Base-by-base conservation (phyloP, 768 basidiomycete species). In the Suillus brevipes region DNA sequence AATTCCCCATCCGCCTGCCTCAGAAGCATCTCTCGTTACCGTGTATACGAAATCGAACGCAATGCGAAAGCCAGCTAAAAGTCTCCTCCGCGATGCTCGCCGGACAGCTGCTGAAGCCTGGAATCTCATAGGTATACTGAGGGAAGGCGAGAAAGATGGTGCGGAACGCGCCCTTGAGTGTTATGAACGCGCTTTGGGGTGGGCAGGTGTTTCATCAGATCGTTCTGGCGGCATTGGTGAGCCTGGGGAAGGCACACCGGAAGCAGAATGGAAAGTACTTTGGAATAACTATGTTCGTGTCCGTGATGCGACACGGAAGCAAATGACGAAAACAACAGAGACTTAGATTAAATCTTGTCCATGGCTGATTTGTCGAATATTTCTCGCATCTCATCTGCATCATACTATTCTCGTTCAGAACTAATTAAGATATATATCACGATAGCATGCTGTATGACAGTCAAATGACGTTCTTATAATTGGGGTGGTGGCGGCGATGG, bases 31-130 rank as follows among this genome's bases (percentile, higher is more conserved):
- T 10, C 78, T 88, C 47, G 73, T 84, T 25, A 66, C 80, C 3
- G 72, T 69, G 25, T 90, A 84, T 73, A 66, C 72, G 2, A 78
- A 80, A 62, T 87, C 86, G 7, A 75, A 69, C 55, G 78, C 80
- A 49, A 83, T 91, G 80, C 80, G 76, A 62, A 82, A 79, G 62
- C 84, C 85, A 8, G 89, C 91, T 34, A 75, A 71, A 52, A 79
- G 79, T 60, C 77, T 92, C 18, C 80, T 92, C 61, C 85, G 88
- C 36, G 89, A 92, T 71, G 84, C 91, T 20, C 83, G 88, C 18
- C 80, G 89, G 53, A 86, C 89, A 34, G 87, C 90, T 18, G 87
- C 88, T 0, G 88, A 91, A 74, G 85, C 90, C 6, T 92, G 90
- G 89, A 89, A 86, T 71, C 77, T 92, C 66, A 79, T 88, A 73